phyloP scores from a whole-genome alignment of 2,329 filamentous ascomycete genomes.

The Ustulina deusta region DNA sequence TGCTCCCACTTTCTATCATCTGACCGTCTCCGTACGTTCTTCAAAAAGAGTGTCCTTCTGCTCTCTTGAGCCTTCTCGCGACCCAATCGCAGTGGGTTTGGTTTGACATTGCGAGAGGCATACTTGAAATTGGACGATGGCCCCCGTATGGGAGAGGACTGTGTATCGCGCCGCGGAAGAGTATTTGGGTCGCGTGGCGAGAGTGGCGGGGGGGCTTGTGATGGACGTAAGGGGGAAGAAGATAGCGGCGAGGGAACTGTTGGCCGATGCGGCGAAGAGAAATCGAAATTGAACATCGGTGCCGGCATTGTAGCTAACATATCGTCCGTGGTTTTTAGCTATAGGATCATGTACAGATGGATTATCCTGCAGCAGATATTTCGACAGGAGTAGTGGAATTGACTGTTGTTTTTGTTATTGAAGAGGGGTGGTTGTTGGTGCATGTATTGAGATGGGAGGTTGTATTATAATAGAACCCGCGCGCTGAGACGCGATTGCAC shows the following conservation, averaged over 20 bases:
- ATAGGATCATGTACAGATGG: neutral
- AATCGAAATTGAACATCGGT: constrained; percentile 58
- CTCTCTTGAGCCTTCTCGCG: constrained; percentile 73
- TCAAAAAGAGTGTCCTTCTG: constrained; percentile 75
- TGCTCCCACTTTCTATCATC: constrained; percentile 71
- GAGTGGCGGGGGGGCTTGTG: constrained; percentile 59
- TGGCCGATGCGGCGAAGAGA: constrained; percentile 60
- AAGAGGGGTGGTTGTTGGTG: constrained; percentile 2
- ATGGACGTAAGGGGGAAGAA: constrained; percentile 68
- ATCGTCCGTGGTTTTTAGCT: constrained; percentile 31
- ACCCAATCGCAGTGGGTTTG: constrained; percentile 71
- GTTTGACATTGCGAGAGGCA: constrained; percentile 67
- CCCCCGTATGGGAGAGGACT: constrained; percentile 53
- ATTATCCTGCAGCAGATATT: neutral
- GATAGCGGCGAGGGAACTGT: constrained; percentile 67
- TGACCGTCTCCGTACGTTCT: constrained; percentile 70
- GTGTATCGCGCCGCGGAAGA: constrained; percentile 56
- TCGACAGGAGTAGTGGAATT: neutral
- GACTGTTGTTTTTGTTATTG: constrained; percentile 13
- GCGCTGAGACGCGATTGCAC: constrained; percentile 36
- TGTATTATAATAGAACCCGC: constrained; percentile 29
- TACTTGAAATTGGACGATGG: constrained; percentile 56
- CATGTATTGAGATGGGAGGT: neutral
- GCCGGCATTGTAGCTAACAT: constrained; percentile 55
- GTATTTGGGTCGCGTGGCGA: constrained; percentile 59